Evolutionary conservation across 2,329 filamentous ascomycete species (phyloP).

Genomic region (Hortaea werneckii): DNA sequence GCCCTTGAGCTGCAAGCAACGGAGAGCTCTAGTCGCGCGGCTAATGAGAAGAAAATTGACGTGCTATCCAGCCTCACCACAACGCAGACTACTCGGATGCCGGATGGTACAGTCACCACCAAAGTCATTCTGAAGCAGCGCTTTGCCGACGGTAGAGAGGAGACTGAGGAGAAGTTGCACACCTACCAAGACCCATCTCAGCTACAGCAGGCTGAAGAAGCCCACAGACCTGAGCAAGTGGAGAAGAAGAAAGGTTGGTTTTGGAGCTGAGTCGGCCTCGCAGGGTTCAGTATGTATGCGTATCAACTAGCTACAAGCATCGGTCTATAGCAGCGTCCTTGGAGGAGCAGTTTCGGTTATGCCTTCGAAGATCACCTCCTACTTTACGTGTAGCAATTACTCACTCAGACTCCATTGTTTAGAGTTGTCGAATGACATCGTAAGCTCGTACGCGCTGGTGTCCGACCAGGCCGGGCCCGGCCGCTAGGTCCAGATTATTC

Average conservation of each 20-base stretch:
- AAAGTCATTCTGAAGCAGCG: constrained; percentile 48
- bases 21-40: background rate
- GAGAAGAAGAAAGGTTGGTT: constrained; percentile 11
- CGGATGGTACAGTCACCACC: constrained; percentile 49
- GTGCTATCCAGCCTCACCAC: constrained; percentile 49
- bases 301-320: too few relatives aligned
- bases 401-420: too few relatives aligned
- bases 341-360: too few relatives aligned
- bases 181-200: constrained; percentile 17
- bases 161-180: constrained; percentile 46
- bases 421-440: too few relatives aligned
- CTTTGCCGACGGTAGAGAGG: constrained; percentile 51
- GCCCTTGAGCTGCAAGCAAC: constrained; percentile 4
- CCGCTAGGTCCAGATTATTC: too few relatives aligned
- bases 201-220: constrained; percentile 4
- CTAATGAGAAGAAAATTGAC: constrained; percentile 9
- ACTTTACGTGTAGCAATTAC: too few relatives aligned
- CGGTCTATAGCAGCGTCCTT: too few relatives aligned
- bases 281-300: background rate
- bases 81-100: constrained; percentile 43
- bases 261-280: constrained; percentile 3
- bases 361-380: too few relatives aligned
- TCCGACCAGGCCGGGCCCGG: too few relatives aligned
- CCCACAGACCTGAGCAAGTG: constrained; percentile 2
- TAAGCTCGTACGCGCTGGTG: too few relatives aligned